Evolutionary conservation across 805 yeast species (phyloP).

Genomic region (Babjeviella inositovora): DNA sequence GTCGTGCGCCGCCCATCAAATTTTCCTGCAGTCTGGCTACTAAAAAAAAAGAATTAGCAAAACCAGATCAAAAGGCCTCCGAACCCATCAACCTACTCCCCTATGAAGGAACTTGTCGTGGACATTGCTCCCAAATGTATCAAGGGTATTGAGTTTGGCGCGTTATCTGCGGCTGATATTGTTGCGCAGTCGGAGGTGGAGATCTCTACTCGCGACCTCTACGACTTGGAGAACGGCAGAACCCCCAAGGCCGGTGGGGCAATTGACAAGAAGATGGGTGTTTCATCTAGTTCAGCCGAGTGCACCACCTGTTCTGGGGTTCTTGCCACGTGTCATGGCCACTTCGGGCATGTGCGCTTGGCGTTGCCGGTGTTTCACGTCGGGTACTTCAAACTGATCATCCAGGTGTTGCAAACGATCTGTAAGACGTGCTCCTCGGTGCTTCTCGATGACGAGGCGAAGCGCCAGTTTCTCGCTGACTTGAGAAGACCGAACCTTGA

Average conservation of each 20-base stretch:
- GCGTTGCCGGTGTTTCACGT: constrained; percentile 96
- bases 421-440: constrained; percentile 82
- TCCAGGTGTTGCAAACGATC: constrained; percentile 75
- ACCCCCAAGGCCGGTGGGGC: constrained; percentile 79
- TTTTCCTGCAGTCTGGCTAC: constrained; percentile 17
- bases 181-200: constrained; percentile 91
- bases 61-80: not conserved
- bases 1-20: constrained; percentile 24
- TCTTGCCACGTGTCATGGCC: constrained; percentile 93
- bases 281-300: constrained; percentile 69
- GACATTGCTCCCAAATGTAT: constrained; percentile 86
- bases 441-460: constrained; percentile 56
- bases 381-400: constrained; percentile 87
- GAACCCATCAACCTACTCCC: no score
- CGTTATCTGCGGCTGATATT: constrained; percentile 82
- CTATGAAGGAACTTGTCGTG: constrained; percentile 32
- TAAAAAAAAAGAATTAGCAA: constrained; percentile 1
- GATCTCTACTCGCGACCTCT: constrained; percentile 78
- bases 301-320: constrained; percentile 89
- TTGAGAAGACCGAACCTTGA: constrained; percentile 80
- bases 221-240: constrained; percentile 81
- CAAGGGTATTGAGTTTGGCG: constrained; percentile 82
- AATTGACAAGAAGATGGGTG: constrained; percentile 86
- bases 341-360: constrained; percentile 86
- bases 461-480: constrained; percentile 57